These are phyloP conservation scores for Lachancea quebecensis DNA, from an alignment of 805 yeast genomes.

Conservation along the genomic window DNA sequence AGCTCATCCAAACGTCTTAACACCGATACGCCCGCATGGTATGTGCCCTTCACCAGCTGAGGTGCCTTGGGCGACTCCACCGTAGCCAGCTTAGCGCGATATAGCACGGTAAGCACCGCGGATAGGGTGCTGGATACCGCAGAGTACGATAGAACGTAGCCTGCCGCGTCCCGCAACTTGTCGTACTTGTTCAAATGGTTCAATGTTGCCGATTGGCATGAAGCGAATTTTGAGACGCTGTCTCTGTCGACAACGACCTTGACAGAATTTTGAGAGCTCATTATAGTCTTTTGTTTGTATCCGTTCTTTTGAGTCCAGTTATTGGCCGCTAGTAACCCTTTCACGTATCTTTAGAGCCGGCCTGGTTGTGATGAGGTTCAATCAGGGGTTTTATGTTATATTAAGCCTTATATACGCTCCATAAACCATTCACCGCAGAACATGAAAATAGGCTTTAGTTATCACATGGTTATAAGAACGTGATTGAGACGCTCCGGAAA, in stretches of 20 bases:
- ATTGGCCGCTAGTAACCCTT: too few relatives aligned
- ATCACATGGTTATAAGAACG: too few relatives aligned
- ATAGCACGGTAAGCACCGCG: slow-evolving; percentile 9
- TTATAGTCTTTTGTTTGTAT: too few relatives aligned
- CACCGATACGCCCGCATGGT: slow-evolving; percentile 10
- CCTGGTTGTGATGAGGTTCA: too few relatives aligned
- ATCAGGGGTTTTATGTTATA: too few relatives aligned
- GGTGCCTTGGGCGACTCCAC: slow-evolving; percentile 21
- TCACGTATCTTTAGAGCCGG: too few relatives aligned
- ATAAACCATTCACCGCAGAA: too few relatives aligned
- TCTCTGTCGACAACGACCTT: slow-evolving; percentile 22
- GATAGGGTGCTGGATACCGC: slow-evolving; percentile 17
- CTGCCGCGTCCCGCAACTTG: slow-evolving; percentile 10
- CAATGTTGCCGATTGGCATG: slow-evolving; percentile 20
- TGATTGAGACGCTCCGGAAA: too few relatives aligned
- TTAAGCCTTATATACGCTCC: too few relatives aligned
- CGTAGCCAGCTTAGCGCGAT: slow-evolving; percentile 9
- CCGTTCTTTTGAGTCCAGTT: too few relatives aligned
- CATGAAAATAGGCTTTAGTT: too few relatives aligned
- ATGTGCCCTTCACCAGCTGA: slow-evolving; percentile 13
- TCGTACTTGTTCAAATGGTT: slow-evolving; percentile 22
- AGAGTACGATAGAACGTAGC: slow-evolving; percentile 15
- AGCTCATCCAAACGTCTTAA: slow-evolving; percentile 19
- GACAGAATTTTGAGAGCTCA: slow-evolving; percentile 2
- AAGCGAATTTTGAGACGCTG: slow-evolving; percentile 20